Evolutionary conservation across 208 protist species (phyloP), one percentile per base, ranked within the genome.

Genomic region (Trypanosoma platydactyli): DNA sequence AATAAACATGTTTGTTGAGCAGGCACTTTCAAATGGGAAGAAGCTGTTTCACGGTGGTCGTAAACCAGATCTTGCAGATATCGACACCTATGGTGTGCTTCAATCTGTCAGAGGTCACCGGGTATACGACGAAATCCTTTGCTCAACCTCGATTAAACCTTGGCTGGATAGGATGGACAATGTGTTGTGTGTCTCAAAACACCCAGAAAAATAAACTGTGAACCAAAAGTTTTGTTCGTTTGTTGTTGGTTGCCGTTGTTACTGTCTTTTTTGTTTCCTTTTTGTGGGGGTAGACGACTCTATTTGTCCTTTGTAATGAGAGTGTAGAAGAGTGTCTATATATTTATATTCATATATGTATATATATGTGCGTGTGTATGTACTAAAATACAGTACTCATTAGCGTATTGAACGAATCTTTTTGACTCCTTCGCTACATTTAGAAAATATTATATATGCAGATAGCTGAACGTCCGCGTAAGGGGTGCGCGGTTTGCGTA

Each of bases 51-150:
- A 96, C 71, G 91, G 91, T 20, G 91, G 91, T 59, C 81, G 59
- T 29, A 88, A 77, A 56, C 91, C 91, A 18, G 89, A 95, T 72
- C 64, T 94, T 60, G 91, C 77, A 0, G 91, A 96, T 67, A n/a
- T 94, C 20, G 91, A 96, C 51, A 81, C 79, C n/a, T 94, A 92
- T 68, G 91, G 91, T 62, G 89, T 96, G 16, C 78, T 96, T 18
- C 88, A 96, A 63, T 81, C 87, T 6, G 80, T 96, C 5, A 81
- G 89, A 16, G 89, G 88, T 4, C 89, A 94, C 59, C 78, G 86
- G 16, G 75, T 96, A 11, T 94, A 96, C 68, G 68, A 88, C 30
- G 89, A 92, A 50, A 87, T 96, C 61, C 77, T 89, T 50, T 50
- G 50, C 0, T 73, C 81, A 40, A 89, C 88, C 3, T 38, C 76